A percentile compares a stretch with the other conserved stretches of the same genome.
Conservation (phyloP, 306 rosid species). For the Vicia villosa region DNA sequence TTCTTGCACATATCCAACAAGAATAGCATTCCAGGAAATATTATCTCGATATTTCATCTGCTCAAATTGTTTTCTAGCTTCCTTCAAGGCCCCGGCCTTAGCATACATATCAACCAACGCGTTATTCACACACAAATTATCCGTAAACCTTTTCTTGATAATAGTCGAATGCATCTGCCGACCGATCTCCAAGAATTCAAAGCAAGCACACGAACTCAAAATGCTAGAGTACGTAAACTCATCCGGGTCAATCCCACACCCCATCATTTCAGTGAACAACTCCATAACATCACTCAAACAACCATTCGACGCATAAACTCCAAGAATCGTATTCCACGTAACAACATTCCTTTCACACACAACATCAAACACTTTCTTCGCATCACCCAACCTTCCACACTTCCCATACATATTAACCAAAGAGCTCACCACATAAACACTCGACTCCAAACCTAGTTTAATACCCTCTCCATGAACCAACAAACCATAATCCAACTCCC, state of each 20-base stretch:
- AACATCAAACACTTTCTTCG: conserved; percentile 56
- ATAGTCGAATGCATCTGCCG: conserved; percentile 64
- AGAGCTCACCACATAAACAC: conserved; percentile 84
- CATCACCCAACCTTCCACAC: conserved; percentile 54
- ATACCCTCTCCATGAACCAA: conserved; percentile 70
- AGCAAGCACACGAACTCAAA: conserved; percentile 72
- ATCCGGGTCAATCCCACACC: conserved; percentile 52
- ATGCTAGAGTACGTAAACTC: conserved; percentile 83
- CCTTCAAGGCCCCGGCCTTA: conserved; percentile 67
- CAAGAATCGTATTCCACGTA: conserved; percentile 85
- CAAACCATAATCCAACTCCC: conserved; percentile 52
- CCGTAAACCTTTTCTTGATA: conserved; percentile 56
- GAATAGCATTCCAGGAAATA: conserved; percentile 83
- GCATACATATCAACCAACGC: conserved; percentile 88
- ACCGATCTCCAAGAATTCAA: conserved; percentile 54
- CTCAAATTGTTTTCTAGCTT: conserved; percentile 76
- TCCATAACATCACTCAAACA: conserved; percentile 52
- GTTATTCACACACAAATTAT: conserved; percentile 65
- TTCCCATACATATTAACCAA: conserved; percentile 87
- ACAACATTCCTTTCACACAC: conserved; percentile 58
- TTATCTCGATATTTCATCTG: conserved; percentile 59
- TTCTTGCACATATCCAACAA: conserved; percentile 78
- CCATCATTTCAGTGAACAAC: conserved; percentile 58
- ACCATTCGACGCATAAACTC: conserved; percentile 65
- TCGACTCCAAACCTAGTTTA: conserved; percentile 67